Evolutionary conservation across 331 rosid species (phyloP), one percentile per base, ranked within the genome.

Genomic region (Stylosanthes scabra): DNA sequence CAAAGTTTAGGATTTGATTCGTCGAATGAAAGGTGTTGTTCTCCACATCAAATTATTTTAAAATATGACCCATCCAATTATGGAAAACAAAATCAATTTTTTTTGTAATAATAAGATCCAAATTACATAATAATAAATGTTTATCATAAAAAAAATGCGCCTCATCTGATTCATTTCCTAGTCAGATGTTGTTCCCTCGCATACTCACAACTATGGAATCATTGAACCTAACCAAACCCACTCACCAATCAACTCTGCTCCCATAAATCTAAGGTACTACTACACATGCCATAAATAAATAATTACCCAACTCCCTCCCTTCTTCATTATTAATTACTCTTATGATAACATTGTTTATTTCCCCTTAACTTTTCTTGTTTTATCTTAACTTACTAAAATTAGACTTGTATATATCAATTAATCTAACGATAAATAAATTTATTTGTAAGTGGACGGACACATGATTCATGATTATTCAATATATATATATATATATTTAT

Each of bases 161-260:
- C 37, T 12, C 27, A 52, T 52, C 2, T 29, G 70, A 66, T 83
- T 68, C 71, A 73, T 59, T 44, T 15, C 47, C 20, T 9, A 59
- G 71, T 74, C 70, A 70, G 73, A 52, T 3, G 55, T 0, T 77
- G 88, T 63, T 85, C 84, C 86, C 86, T 81, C 6, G 42, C 49
- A 71, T 54, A 52, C 72, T 78, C 80, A 52, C 84, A 68, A 50
- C 66, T 64, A 11, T 62, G 66, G 72, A 68, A 76, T 68, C 79
- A 72, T 76, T 80, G 71, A 80, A 79, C 76, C 63, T 37, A 39
- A 59, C 73, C 68, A 14, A 14, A 79, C 37, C 47, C 54, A 11
- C 34, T 39, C 52, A 55, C 75, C 83, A 66, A 57, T 74, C 31
- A 61, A 37, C 61, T 67, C 71, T 60, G 62, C 37, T 63, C 63